These are phyloP conservation scores for Saccharomyces kudriavzevii DNA, from an alignment of 805 yeast genomes.

Conservation along the genomic window DNA sequence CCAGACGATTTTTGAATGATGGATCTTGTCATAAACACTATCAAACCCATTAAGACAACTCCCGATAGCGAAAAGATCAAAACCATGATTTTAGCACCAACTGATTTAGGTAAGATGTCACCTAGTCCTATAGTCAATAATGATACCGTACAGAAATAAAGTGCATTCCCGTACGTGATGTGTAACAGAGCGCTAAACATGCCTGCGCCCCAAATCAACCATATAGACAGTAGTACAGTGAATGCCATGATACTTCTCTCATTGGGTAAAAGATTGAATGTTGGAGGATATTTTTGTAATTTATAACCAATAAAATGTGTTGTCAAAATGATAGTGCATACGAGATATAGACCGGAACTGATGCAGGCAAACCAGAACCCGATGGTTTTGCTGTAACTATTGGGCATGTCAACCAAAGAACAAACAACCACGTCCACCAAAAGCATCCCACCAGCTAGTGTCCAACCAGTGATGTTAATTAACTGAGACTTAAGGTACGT, in stretches of 20 bases:
- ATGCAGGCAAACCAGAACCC: slow-evolving; percentile 77
- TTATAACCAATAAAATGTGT: slow-evolving; percentile 58
- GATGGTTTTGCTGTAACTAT: slow-evolving; percentile 33
- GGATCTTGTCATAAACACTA: slow-evolving; percentile 59
- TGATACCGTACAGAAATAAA: slow-evolving; percentile 68
- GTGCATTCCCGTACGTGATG: slow-evolving; percentile 52
- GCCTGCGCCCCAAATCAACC: slow-evolving; percentile 69
- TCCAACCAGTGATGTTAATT: slow-evolving; percentile 58
- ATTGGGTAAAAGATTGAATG: slow-evolving; percentile 53
- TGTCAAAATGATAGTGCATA: slow-evolving; percentile 44
- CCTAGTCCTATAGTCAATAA: slow-evolving; percentile 77
- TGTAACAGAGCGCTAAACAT: slow-evolving; percentile 41
- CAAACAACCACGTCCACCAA: slow-evolving; percentile 33
- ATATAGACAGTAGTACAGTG: slow-evolving; percentile 52
- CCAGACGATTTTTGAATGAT: slow-evolving; percentile 54
- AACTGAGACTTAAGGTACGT: slow-evolving; percentile 54
- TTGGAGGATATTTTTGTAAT: slow-evolving; percentile 55
- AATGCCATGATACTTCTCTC: slow-evolving; percentile 72
- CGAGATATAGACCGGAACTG: slow-evolving; percentile 54
- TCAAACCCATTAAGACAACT: slow-evolving; percentile 63
- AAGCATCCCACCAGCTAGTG: slow-evolving; percentile 48
- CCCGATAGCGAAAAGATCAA: slow-evolving; percentile 64
- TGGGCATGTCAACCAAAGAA: slow-evolving; percentile 15
- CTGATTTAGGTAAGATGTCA: slow-evolving; percentile 50
- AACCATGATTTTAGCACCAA: slow-evolving; percentile 49